Evolutionary conservation across 1,139 yeast species (phyloP), one percentile per base, ranked within the genome.

Genomic region (Nematodospora anomalae): DNA sequence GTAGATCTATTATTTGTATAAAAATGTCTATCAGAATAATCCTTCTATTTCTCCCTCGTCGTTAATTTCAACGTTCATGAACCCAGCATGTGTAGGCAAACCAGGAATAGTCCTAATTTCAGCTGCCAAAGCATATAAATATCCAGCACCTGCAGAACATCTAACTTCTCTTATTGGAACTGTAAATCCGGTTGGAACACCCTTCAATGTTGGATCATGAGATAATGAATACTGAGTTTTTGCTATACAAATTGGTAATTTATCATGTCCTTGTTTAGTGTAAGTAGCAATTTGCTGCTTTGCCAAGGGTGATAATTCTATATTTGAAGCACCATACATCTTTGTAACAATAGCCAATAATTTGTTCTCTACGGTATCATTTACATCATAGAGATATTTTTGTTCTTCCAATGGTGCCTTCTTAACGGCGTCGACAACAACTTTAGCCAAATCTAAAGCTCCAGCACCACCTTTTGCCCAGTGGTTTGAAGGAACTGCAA

Each of bases 101-200:
- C 94, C 92, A 28, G 94, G 94, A 53, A 84, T 84, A 22, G 94
- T 84, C 79, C 80, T 83, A 48, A 84, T 84, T 58, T 84, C 88
- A 34, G 87, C 90, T 16, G 92, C 90, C 50, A 84, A 68, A 1
- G 92, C 94, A 54, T 83, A 84, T 57, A 84, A 69, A 58, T 84
- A 84, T 4, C 92, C 92, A 34, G 92, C 92, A 61, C 94, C 92
- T 40, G 85, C 82, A 35, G 87, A 80, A 43, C 86, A 80, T 63
- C 87, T 79, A 36, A 84, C 82, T 53, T 84, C 94, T 64, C 89
- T 75, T 47, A 84, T 80, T 43, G 94, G 92, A 59, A 84, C 79
- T 16, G 78, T 80, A 62, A 83, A 84, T 3, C 83, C 90, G 14
- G 79, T 75, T 51, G 94, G 94, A 36, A 82, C 92, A 56, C 90